Evolutionary conservation across 2,329 filamentous ascomycete species (phyloP).

Genomic region (Exophiala dermatitidis): DNA sequence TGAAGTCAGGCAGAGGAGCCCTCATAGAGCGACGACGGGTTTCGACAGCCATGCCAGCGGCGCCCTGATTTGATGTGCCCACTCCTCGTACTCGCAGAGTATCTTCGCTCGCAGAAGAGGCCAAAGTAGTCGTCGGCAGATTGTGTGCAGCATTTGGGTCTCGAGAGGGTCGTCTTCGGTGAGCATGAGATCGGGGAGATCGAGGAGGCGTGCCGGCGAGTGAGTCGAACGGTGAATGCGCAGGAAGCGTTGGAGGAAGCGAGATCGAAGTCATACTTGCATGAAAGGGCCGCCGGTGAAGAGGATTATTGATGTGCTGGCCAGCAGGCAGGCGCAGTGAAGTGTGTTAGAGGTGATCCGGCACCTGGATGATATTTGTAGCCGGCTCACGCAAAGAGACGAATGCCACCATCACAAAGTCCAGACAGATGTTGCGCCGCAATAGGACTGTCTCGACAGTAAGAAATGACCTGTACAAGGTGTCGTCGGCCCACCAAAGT

Average conservation of each 20-base stretch:
- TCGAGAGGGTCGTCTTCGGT: slow-evolving; percentile 20
- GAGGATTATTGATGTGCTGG: slow-evolving; percentile 9
- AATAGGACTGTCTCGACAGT: not conserved
- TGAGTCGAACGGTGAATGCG: slow-evolving; percentile 15
- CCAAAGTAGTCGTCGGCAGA: slow-evolving; percentile 25
- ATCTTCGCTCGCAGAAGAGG: slow-evolving; percentile 19
- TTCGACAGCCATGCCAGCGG: slow-evolving; percentile 7
- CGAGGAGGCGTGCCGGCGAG: slow-evolving; percentile 10
- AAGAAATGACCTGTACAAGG: slow-evolving; percentile 16
- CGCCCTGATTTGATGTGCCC: not conserved
- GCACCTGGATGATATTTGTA: slow-evolving; percentile 16
- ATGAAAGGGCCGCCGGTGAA: slow-evolving; percentile 41
- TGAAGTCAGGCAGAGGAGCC: slow-evolving; percentile 25
- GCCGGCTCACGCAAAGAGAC: slow-evolving; percentile 10
- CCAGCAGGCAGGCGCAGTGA: slow-evolving; percentile 21
- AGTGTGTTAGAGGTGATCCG: slow-evolving; percentile 15
- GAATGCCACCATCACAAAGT: slow-evolving; percentile 21
- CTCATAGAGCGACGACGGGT: slow-evolving; percentile 8
- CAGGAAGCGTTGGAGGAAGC: slow-evolving; percentile 15
- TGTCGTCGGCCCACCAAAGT: not conserved
- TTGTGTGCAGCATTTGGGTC: slow-evolving; percentile 19
- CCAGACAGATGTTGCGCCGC: slow-evolving; percentile 6
- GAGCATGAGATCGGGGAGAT: slow-evolving; percentile 17
- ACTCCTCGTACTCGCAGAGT: slow-evolving; percentile 1
- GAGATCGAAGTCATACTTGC: slow-evolving; percentile 38